Evolutionary conservation across 2,329 filamentous ascomycete species (phyloP).

Genomic region (Pseudocercospora musae): DNA sequence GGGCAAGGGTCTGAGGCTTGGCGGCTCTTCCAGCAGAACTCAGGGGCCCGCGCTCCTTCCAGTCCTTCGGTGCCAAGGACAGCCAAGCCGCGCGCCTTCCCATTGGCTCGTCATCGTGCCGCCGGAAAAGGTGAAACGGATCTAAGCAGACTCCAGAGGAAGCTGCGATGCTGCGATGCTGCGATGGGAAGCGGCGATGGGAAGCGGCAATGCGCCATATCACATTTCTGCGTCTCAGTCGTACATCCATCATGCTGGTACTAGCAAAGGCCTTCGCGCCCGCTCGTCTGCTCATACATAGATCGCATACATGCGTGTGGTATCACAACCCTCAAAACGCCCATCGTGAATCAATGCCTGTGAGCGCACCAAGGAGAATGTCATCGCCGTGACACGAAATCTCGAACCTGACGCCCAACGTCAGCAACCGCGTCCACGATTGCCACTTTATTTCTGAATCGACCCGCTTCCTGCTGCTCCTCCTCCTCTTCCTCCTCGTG

Average conservation of each 20-base stretch:
- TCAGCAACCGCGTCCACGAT: background rate
- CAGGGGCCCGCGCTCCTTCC: background rate
- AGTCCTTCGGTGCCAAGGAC: background rate
- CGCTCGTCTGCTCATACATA: slow-evolving; percentile 4
- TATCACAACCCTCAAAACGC: slow-evolving; percentile 1
- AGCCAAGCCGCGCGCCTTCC: background rate
- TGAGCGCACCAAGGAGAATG: background rate
- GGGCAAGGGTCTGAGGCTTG: background rate
- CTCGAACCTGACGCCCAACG: background rate
- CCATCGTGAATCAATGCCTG: background rate
- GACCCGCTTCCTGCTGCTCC: background rate
- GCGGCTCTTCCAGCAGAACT: background rate
- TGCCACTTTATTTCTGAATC: background rate
- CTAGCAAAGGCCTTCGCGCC: background rate
- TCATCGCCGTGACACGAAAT: background rate
- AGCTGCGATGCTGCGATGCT: slow-evolving; percentile 2
- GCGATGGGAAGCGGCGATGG: background rate
- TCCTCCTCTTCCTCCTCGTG: slow-evolving; percentile 11
- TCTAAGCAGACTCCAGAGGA: background rate
- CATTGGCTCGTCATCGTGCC: background rate
- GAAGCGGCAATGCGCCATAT: too few species aligned
- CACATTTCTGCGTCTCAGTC: background rate
- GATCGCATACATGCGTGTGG: background rate
- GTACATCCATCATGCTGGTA: background rate
- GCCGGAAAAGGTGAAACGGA: background rate